phyloP scores from a whole-genome alignment of 768 basidiomycete species.

The Mycena galericulata region DNA sequence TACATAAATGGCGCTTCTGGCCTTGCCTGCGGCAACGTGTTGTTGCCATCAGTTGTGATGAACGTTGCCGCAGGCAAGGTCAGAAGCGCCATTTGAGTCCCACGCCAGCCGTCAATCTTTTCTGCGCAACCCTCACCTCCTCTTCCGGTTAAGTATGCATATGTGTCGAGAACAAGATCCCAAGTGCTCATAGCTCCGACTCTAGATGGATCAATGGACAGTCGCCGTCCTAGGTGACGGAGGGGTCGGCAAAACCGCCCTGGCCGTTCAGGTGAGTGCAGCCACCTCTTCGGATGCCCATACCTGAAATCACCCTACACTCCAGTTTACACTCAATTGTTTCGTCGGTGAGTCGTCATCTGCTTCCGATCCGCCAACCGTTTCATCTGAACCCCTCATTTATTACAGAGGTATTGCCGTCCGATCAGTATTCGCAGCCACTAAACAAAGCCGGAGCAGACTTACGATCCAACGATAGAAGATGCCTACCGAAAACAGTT shows the following conservation, averaged over 20 bases:
- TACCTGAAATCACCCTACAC: conserved; percentile 7
- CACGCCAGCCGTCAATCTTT: no score
- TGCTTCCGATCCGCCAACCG: conserved; percentile 12
- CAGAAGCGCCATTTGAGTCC: no score
- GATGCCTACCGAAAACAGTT: conserved; percentile 96
- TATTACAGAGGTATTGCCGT: conserved; percentile 11
- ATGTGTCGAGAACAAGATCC: no score
- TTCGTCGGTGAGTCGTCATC: conserved; percentile 82
- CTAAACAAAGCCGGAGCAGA: conserved; percentile 55
- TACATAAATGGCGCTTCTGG: no score
- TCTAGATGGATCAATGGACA: conserved; percentile 89
- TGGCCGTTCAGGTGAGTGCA: conserved; percentile 88
- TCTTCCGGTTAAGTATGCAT: no score
- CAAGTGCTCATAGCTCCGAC: no score
- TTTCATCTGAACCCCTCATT: conserved; percentile 16
- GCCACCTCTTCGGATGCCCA: conserved; percentile 14
- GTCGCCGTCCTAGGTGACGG: conserved; percentile 96
- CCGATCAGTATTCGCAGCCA: not conserved
- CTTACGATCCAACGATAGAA: conserved; percentile 98
- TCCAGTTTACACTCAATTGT: conserved; percentile 70
- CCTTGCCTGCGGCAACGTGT: no score
- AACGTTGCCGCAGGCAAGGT: no score
- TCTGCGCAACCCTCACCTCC: no score
- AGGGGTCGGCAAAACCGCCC: conserved; percentile 96
- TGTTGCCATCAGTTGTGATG: no score